phyloP scores from a whole-genome alignment of 1,284 basidiomycete genomes.

The Trametes polyzona region DNA sequence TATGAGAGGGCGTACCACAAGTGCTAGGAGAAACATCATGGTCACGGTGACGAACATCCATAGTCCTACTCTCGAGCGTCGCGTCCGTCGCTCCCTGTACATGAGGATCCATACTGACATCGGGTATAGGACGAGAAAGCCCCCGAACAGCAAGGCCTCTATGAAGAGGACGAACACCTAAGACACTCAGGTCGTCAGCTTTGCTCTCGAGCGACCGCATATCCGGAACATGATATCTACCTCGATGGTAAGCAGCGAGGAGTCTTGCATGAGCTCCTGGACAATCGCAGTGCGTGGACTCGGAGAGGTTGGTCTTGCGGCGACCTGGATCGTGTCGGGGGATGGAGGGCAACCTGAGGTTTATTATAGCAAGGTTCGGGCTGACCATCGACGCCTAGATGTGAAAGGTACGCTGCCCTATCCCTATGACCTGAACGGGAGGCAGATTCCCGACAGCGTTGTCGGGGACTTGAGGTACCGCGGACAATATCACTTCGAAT shows the following conservation, averaged over 20 bases:
- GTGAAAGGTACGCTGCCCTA: too few species aligned
- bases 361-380: not conserved
- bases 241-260: not conserved
- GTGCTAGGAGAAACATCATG: constrained; percentile 15
- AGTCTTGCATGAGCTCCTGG: not conserved
- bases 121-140: constrained; percentile 15
- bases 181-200: not conserved
- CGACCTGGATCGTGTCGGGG: too few species aligned
- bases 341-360: not conserved
- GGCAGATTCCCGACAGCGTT: too few species aligned
- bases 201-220: not conserved
- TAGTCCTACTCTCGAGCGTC: constrained; percentile 1
- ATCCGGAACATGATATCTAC: not conserved
- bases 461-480: too few species aligned
- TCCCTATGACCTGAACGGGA: too few species aligned
- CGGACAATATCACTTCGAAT: not conserved
- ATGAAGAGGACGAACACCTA: constrained; percentile 16
- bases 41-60: constrained; percentile 19
- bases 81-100: constrained; percentile 2
- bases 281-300: not conserved
- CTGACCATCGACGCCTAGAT: not conserved
- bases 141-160: constrained; percentile 18
- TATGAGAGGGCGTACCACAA: constrained; percentile 7
- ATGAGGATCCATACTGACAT: constrained; percentile 23
- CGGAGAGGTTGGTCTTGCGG: not conserved